Conservation (phyloP, 257 asterid genomes). For the Scutellaria barbata region DNA sequence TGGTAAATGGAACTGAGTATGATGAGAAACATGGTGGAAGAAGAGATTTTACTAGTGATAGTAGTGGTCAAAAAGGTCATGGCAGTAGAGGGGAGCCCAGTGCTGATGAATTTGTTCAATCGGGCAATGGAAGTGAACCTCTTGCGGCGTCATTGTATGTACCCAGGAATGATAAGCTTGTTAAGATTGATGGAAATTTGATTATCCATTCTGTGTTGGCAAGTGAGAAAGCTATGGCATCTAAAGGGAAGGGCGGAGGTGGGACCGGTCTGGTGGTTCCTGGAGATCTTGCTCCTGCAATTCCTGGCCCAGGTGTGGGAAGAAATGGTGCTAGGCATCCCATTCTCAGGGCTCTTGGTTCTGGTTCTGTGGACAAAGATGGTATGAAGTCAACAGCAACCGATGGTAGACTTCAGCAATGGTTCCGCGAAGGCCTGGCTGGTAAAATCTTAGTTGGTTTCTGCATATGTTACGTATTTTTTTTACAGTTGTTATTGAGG, state of each 20-base stretch:
- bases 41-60: slow-evolving; percentile 42
- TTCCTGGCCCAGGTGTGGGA: slow-evolving; percentile 60
- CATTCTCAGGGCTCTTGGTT: slow-evolving; percentile 65
- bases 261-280: slow-evolving; percentile 81
- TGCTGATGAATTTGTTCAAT: slow-evolving; percentile 46
- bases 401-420: slow-evolving; percentile 86
- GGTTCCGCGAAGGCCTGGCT: slow-evolving; percentile 99
- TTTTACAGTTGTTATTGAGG: not conserved
- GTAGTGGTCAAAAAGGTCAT: slow-evolving; percentile 40
- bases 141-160: slow-evolving; percentile 76
- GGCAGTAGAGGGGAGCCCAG: slow-evolving; percentile 45
- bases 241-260: slow-evolving; percentile 48
- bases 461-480: slow-evolving; percentile 14
- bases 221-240: slow-evolving; percentile 77
- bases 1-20: slow-evolving; percentile 59
- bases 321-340: slow-evolving; percentile 53
- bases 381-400: slow-evolving; percentile 59
- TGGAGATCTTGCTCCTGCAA: slow-evolving; percentile 57
- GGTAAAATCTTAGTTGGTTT: slow-evolving; percentile 49
- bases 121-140: slow-evolving; percentile 60
- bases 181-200: slow-evolving; percentile 78
- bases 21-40: slow-evolving; percentile 45
- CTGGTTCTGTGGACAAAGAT: slow-evolving; percentile 55
- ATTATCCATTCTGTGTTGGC: slow-evolving; percentile 77
- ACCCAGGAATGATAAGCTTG: slow-evolving; percentile 79